Base-by-base conservation (phyloP, 2,329 filamentous ascomycete genomes). In the Fusarium sp. region DNA sequence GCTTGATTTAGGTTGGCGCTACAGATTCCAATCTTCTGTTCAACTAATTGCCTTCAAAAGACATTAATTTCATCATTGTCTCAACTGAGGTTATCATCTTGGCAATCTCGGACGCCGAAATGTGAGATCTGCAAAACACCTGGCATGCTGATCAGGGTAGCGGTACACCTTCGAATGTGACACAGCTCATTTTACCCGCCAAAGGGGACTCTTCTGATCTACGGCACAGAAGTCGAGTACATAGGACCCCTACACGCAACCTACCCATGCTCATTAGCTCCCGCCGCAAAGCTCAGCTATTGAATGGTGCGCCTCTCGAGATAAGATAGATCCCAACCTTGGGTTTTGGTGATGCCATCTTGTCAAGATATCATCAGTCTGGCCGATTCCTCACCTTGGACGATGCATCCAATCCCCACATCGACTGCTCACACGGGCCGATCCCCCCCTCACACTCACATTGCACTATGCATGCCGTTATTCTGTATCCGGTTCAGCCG, bases 311-410 rank as follows among this genome's bases (percentile, higher is more conserved):
- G 66, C 62, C 61, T 70, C 48, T 27, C 21, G n/a, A 52, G 67
- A 73, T 74, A 73, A 74, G 71, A 74, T 72, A 74, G 71, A 74
- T 72, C 51, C 49, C 37, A 29, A 55, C 29, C 58, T 67, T 66
- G 46, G 46, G 69, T 71, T 56, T 71, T 66, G 63, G 73, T 75
- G 73, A 75, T 75, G 73, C 73, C 73, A 75, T 75, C 59, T 65
- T 61, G 72, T 74, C 65, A 58, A 70, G 55, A 70, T 54, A 59
- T 64, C 60, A 35, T 59, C 65, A 72, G 64, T 64, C 61, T 49
- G 45, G 55, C 55, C 48, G 62, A 63, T 35, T 51, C 59, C 59
- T 41, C 33, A 25, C 29, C 49, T 55, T 38, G 37, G 27, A 48
- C 39, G 23, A 42, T 52, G 41, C 48, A 54, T 60, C 59, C 55